Percentiles rank a stretch among this genome's conserved stretches.
These are phyloP conservation scores for Ogataea thermomethanolica DNA, from an alignment of 805 yeast genomes.

Conservation along the genomic window DNA sequence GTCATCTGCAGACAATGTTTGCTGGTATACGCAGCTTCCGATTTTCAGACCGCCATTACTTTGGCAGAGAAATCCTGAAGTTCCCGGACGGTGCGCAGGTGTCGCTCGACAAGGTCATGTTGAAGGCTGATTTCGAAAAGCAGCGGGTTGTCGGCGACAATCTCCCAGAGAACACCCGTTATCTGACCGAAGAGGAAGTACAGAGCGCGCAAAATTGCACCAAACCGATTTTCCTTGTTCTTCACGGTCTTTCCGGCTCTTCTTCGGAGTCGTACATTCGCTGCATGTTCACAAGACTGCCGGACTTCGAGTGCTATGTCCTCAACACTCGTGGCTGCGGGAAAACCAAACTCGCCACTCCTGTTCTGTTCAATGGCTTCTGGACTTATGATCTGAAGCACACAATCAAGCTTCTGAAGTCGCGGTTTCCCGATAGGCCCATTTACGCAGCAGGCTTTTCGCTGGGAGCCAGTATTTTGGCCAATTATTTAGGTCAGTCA, in stretches of 20 bases:
- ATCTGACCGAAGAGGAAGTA: conserved; percentile 46
- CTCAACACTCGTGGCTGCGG: conserved; percentile 78
- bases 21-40: conserved; percentile 54
- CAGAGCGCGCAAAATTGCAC: conserved; percentile 25
- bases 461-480: conserved; percentile 70
- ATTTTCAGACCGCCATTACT: conserved; percentile 54
- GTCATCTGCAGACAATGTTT: conserved; percentile 74
- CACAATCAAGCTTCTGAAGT: conserved; percentile 48
- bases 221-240: conserved; percentile 57
- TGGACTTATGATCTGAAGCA: conserved; percentile 69
- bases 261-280: conserved; percentile 78
- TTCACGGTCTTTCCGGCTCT: conserved; percentile 84
- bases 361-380: conserved; percentile 63
- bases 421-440: conserved; percentile 55
- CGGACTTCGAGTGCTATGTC: conserved; percentile 61
- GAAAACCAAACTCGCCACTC: conserved; percentile 62
- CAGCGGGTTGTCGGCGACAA: not conserved
- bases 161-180: conserved; percentile 54
- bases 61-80: conserved; percentile 64
- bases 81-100: conserved; percentile 68
- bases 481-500: conserved; percentile 71
- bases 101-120: conserved; percentile 67
- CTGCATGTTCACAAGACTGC: conserved; percentile 42
- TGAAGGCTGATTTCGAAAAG: conserved; percentile 34
- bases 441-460: conserved; percentile 74